Percentiles rank a stretch among this genome's conserved stretches.
Evolutionary conservation across 176 grass and related monocot genomes (phyloP).

Genomic region (Eleusine coracana): DNA sequence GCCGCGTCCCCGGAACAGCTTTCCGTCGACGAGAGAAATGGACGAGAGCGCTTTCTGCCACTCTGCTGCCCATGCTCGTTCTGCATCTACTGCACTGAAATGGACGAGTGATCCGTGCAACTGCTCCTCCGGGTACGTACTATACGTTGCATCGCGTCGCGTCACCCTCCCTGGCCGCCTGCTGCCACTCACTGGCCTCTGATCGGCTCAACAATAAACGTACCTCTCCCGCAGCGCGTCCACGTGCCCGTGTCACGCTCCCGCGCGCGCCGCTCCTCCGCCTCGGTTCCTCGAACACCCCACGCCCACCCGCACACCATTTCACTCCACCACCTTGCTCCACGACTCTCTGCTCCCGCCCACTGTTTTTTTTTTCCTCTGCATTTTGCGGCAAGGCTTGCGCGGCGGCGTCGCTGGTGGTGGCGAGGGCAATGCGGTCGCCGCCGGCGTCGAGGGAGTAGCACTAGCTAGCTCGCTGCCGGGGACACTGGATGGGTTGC

Average conservation of each 20-base stretch:
- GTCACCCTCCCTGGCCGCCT: no score
- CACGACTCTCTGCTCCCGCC: background rate
- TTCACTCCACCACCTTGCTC: background rate
- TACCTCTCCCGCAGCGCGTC: slow-evolving; percentile 31
- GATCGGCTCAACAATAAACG: slow-evolving; percentile 35
- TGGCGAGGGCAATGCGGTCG: slow-evolving; percentile 34
- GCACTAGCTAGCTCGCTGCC: background rate
- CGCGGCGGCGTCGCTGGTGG: background rate
- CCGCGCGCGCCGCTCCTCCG: slow-evolving; percentile 14
- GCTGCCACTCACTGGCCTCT: background rate
- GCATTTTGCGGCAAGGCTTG: background rate
- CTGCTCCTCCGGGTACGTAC: no score
- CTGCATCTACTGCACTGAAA: background rate
- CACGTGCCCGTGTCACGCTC: slow-evolving; percentile 54
- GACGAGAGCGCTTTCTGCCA: background rate
- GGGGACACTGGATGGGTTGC: slow-evolving; percentile 57
- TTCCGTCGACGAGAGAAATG: slow-evolving; percentile 22
- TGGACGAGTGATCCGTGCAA: background rate
- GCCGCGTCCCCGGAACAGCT: background rate
- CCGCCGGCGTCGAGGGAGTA: slow-evolving; percentile 19
- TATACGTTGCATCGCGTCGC: background rate
- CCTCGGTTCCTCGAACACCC: background rate
- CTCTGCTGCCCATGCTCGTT: background rate
- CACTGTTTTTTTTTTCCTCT: background rate
- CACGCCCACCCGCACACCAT: background rate